Conservation (phyloP, 78 protist genomes). For the Neovahlkampfia damariscottae region DNA sequence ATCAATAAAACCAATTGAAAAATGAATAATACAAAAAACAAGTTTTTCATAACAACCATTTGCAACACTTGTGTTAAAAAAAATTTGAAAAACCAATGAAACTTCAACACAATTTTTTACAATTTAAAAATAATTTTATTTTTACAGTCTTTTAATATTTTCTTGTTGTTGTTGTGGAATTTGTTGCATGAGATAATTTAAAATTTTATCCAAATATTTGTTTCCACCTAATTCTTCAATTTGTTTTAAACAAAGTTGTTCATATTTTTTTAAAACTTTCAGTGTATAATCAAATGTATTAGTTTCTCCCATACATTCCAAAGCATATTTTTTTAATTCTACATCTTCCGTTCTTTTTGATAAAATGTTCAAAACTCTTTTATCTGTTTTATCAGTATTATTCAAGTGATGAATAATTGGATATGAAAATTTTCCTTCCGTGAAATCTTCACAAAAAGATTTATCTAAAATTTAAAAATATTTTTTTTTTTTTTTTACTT, state of each 20-base stretch:
- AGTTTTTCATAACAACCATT: too few species aligned
- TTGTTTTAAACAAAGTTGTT: constrained; percentile 6
- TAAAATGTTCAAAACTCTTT: constrained; percentile 18
- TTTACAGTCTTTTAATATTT: too few species aligned
- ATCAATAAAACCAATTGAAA: too few species aligned
- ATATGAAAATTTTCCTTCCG: constrained; percentile 89
- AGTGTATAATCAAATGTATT: constrained; percentile 50
- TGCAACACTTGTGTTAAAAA: too few species aligned
- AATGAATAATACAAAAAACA: too few species aligned
- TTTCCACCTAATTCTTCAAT: constrained; percentile 42
- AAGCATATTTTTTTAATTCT: constrained; percentile 42
- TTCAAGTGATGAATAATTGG: constrained; percentile 62
- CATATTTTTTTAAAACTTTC: not conserved
- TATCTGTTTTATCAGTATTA: constrained; percentile 7
- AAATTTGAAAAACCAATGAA: too few species aligned
- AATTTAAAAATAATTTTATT: too few species aligned
- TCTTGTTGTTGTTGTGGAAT: too few species aligned
- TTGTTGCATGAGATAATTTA: not conserved
- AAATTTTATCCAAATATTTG: not conserved
- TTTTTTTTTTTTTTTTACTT: too few species aligned
- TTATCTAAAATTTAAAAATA: too few species aligned
- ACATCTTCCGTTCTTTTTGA: constrained; percentile 42
- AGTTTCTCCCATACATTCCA: constrained; percentile 21
- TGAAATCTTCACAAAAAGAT: constrained; percentile 64
- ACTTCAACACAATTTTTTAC: too few species aligned